phyloP scores from a whole-genome alignment of 1,139 yeast genomes.

The Meyerozyma carpophila region DNA sequence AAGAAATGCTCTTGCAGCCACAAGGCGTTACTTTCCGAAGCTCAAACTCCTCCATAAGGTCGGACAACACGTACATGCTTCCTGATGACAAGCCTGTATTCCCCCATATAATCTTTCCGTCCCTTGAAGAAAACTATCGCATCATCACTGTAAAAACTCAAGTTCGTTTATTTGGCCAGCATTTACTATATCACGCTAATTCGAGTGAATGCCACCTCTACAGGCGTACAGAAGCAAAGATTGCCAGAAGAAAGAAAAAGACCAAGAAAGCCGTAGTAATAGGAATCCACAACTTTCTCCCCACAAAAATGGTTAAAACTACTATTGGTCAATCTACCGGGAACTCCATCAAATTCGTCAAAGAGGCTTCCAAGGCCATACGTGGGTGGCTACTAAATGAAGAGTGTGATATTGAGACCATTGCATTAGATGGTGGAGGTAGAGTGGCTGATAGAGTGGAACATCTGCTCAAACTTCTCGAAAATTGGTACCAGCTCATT shows the following conservation, averaged over 20 bases:
- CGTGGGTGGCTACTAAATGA: slow-evolving; percentile 31
- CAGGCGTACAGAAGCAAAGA: slow-evolving; percentile 12
- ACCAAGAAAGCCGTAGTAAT: slow-evolving; percentile 37
- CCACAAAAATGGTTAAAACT: slow-evolving; percentile 43
- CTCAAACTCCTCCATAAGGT: slow-evolving; percentile 7
- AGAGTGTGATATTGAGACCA: slow-evolving; percentile 33
- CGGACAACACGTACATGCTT: slow-evolving; percentile 1
- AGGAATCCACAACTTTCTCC: slow-evolving; percentile 49
- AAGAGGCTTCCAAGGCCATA: slow-evolving; percentile 32
- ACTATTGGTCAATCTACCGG: slow-evolving; percentile 47
- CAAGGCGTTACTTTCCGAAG: background rate
- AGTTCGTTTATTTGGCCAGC: slow-evolving; percentile 32
- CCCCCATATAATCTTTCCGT: background rate
- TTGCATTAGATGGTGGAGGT: slow-evolving; percentile 52
- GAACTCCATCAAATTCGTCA: slow-evolving; percentile 29
- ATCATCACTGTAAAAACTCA: slow-evolving; percentile 35
- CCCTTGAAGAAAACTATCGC: slow-evolving; percentile 27
- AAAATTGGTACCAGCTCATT: slow-evolving; percentile 38
- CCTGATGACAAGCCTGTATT: background rate
- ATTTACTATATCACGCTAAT: slow-evolving; percentile 20
- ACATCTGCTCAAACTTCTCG: slow-evolving; percentile 27
- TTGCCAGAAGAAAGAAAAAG: slow-evolving; percentile 12
- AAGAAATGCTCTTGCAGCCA: slow-evolving; percentile 15
- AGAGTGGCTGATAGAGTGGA: slow-evolving; percentile 36
- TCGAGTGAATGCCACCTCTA: slow-evolving; percentile 33